A percentile compares a stretch with the other conserved stretches of the same genome.
phyloP scores from a whole-genome alignment of 495 filamentous ascomycete genomes.

The Neurospora tetraspora region DNA sequence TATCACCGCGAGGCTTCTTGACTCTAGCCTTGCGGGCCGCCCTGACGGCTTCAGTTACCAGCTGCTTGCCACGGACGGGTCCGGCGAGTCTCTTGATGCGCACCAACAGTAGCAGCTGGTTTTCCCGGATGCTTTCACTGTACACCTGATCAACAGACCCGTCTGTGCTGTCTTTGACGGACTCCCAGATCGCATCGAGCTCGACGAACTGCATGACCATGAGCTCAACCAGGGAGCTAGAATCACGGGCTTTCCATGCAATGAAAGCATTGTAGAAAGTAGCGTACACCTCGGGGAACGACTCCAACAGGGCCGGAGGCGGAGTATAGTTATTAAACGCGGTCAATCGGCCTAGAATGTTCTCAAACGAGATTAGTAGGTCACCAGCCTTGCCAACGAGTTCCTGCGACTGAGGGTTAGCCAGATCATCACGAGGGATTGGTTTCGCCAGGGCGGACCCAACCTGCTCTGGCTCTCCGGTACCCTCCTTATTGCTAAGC shows the following conservation, averaged over 20 bases:
- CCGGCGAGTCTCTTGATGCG: slow-evolving; percentile 85
- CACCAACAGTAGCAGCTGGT: slow-evolving; percentile 81
- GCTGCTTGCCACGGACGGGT: slow-evolving; percentile 63
- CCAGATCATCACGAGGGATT: slow-evolving; percentile 39
- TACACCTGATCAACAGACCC: slow-evolving; percentile 85
- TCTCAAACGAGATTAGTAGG: slow-evolving; percentile 74
- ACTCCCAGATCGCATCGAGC: slow-evolving; percentile 91
- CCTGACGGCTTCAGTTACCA: slow-evolving; percentile 75
- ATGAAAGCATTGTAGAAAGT: slow-evolving; percentile 87
- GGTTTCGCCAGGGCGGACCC: slow-evolving; percentile 32
- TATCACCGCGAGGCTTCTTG: slow-evolving; percentile 62
- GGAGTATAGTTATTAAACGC: slow-evolving; percentile 44
- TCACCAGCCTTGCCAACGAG: slow-evolving; percentile 81
- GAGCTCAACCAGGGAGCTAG: slow-evolving; percentile 76
- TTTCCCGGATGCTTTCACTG: slow-evolving; percentile 83
- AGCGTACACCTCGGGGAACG: slow-evolving; percentile 60
- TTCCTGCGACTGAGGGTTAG: slow-evolving; percentile 57
- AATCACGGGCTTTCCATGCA: slow-evolving; percentile 91
- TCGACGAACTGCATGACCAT: slow-evolving; percentile 96
- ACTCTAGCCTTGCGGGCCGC: slow-evolving; percentile 63
- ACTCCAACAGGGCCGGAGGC: slow-evolving; percentile 49
- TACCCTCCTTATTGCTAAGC: slow-evolving; percentile 70
- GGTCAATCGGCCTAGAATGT: slow-evolving; percentile 50
- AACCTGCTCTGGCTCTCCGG: slow-evolving; percentile 62
- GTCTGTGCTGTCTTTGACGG: slow-evolving; percentile 80